Evolutionary conservation across 768 basidiomycete genomes (phyloP), one percentile per base, ranked within the genome.

Genomic region (Sistotremastrum niveocremeum): DNA sequence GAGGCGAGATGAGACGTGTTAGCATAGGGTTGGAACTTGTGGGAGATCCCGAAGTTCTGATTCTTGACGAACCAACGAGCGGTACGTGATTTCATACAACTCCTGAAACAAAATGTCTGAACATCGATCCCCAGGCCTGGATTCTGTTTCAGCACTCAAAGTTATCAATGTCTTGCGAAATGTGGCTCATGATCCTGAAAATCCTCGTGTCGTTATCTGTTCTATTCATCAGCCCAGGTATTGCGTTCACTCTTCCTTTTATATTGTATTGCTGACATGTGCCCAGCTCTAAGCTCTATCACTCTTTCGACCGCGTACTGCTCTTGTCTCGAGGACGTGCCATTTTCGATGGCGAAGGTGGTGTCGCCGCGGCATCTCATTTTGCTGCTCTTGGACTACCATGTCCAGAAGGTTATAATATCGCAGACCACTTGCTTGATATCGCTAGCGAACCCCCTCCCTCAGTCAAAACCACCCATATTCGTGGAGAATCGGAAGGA

Each of bases 351-450:
- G 91, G 91, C 2, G 70, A 75, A 0, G 90, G 90, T 2, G 73
- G 74, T 1, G 73, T 80, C 46, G 70, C 72, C 0, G 87, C 90
- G 0, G 74, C 72, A 1, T 72, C 75, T 7, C 71, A 84, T 58
- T 85, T 93, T 56, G 67, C 74, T 1, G 63, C 54, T 20, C 60
- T 65, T 28, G 70, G 72, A 4, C 51, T 62, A 3, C 63, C 72
- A 7, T 88, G 79, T 55, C 81, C 75, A 6, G 70, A 77, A 42
- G 89, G 87, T 0, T 91, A 93, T 65, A 95, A 95, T 54, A 74
- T 93, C 11, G 90, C 93, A 0, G 93, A 97, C 59, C 86, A 93
- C 56, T 72, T 95, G 7, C 70, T 97, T 20, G 91, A 95, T 52
- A 72, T 97, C 44, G 90, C 90, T 1, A 81, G 77, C 54, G 76